These are phyloP conservation scores for Coriaria nepalensis DNA, from an alignment of 306 rosid species.

Conservation along the genomic window DNA sequence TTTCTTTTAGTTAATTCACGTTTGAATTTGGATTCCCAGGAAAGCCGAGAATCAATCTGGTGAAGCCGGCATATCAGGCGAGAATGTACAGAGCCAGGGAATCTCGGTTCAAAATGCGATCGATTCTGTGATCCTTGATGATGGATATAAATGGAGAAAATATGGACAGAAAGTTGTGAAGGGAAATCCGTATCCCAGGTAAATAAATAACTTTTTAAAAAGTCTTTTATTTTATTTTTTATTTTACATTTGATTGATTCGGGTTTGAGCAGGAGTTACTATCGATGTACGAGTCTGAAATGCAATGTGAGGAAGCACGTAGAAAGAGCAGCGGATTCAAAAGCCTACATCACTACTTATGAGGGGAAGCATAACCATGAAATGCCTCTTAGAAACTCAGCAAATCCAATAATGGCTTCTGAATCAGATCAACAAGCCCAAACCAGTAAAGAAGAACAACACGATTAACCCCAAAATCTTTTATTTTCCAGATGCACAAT, in stretches of 20 bases:
- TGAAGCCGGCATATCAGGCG: conserved; percentile 45
- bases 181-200: conserved; percentile 91
- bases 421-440: conserved; percentile 36
- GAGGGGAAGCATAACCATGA: conserved; percentile 96
- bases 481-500: background rate
- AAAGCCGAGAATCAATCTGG: conserved; percentile 40
- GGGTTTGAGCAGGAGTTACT: conserved; percentile 64
- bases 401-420: conserved; percentile 32
- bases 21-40: conserved; percentile 24
- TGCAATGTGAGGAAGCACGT: conserved; percentile 83
- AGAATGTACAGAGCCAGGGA: conserved; percentile 40
- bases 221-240: conserved; percentile 1
- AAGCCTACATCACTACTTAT: conserved; percentile 74
- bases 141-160: conserved; percentile 96
- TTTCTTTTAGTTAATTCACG: background rate
- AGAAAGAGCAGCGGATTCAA: conserved; percentile 80
- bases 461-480: conserved; percentile 12
- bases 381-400: conserved; percentile 40
- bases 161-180: conserved; percentile 95
- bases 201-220: background rate
- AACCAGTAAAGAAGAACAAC: conserved; percentile 25
- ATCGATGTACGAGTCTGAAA: conserved; percentile 68
- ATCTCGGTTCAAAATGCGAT: conserved; percentile 43
- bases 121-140: conserved; percentile 50
- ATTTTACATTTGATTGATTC: background rate